phyloP scores from a whole-genome alignment of 2,329 filamentous ascomycete species.

The Fusarium haematococcum region DNA sequence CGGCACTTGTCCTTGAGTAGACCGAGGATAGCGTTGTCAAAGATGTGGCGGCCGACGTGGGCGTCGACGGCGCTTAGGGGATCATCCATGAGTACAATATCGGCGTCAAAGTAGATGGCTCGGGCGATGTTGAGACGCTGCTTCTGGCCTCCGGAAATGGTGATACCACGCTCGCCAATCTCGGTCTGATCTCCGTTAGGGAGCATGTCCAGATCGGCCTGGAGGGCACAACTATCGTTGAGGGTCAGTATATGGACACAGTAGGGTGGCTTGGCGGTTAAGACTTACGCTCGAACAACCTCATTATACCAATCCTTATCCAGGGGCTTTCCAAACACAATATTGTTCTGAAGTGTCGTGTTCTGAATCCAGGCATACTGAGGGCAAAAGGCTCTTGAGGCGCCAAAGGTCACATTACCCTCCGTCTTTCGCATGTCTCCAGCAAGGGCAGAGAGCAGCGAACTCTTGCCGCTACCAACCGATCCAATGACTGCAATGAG shows the following conservation, averaged over 20 bases:
- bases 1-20: constrained; percentile 90
- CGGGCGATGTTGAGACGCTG: constrained; percentile 95
- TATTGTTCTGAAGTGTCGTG: constrained; percentile 86
- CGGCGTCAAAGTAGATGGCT: constrained; percentile 76
- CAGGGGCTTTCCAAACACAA: constrained; percentile 86
- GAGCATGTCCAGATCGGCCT: constrained; percentile 91
- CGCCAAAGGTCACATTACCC: constrained; percentile 80
- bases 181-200: constrained; percentile 89
- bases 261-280: background rate
- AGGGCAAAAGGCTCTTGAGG: constrained; percentile 88
- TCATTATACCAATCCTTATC: constrained; percentile 83
- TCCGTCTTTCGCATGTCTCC: constrained; percentile 91
- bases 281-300: constrained; percentile 79
- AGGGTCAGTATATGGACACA: background rate
- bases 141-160: constrained; percentile 94
- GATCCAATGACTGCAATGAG: constrained; percentile 86
- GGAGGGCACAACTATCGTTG: constrained; percentile 75
- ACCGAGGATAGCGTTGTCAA: constrained; percentile 93
- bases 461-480: constrained; percentile 93
- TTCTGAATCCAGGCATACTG: constrained; percentile 99
- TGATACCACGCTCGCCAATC: constrained; percentile 95
- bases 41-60: constrained; percentile 80
- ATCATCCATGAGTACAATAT: constrained; percentile 77
- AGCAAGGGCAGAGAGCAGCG: constrained; percentile 86
- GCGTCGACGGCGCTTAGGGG: constrained; percentile 77